Percentiles rank a stretch among this genome's conserved stretches.
These are phyloP conservation scores for Boletus rubroflammeus DNA, from an alignment of 768 basidiomycete genomes.

Conservation along the genomic window DNA sequence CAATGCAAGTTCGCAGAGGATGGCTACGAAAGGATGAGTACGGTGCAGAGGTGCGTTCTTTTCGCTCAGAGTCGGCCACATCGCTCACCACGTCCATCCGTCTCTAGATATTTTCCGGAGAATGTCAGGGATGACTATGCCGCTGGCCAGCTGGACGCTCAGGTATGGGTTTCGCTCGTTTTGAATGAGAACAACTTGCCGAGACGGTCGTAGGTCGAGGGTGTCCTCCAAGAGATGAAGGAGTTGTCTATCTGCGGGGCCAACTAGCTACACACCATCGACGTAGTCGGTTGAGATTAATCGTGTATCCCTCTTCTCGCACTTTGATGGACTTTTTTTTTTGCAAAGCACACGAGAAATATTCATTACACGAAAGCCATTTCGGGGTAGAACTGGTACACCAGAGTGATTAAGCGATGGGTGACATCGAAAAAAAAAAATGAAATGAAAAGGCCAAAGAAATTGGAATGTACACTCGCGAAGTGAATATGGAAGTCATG, in stretches of 20 bases:
- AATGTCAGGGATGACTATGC: slow-evolving; percentile 95
- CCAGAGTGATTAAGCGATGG: slow-evolving; percentile 12
- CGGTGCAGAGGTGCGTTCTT: slow-evolving; percentile 72
- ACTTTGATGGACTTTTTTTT: not conserved
- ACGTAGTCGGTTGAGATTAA: not conserved
- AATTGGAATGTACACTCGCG: slow-evolving; percentile 20
- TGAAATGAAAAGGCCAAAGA: not conserved
- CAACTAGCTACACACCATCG: slow-evolving; percentile 19
- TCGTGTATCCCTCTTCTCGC: slow-evolving; percentile 7
- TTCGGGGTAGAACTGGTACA: slow-evolving; percentile 13
- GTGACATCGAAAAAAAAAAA: slow-evolving; percentile 1
- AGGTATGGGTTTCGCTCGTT: slow-evolving; percentile 44
- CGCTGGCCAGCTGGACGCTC: slow-evolving; percentile 91
- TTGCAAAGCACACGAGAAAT: not conserved
- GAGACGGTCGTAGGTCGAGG: slow-evolving; percentile 66
- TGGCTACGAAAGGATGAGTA: slow-evolving; percentile 94
- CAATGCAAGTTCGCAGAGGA: slow-evolving; percentile 98
- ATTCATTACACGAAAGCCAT: slow-evolving; percentile 12
- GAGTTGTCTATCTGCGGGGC: slow-evolving; percentile 91
- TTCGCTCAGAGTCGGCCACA: not conserved
- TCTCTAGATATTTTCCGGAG: slow-evolving; percentile 77
- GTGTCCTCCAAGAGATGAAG: slow-evolving; percentile 94
- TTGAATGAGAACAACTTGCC: not conserved
- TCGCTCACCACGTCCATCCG: not conserved
- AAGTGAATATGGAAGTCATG: slow-evolving; percentile 6